These are phyloP conservation scores for Tricholoma flavovirens DNA, from an alignment of 768 basidiomycete species.

Conservation along the genomic window DNA sequence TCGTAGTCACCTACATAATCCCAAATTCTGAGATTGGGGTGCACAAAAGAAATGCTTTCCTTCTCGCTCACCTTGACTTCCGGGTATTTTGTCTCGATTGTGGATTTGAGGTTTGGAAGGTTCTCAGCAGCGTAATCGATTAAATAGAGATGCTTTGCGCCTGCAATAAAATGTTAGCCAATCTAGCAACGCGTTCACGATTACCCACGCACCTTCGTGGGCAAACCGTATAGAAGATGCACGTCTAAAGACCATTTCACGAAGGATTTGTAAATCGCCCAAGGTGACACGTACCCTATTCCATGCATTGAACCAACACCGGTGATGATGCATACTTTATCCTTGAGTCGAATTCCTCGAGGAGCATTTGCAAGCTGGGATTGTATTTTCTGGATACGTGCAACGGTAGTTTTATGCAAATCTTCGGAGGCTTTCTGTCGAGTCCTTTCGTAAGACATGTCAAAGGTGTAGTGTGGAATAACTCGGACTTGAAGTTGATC, in stretches of 20 bases:
- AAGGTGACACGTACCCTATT: conserved; percentile 60
- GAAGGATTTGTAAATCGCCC: too few relatives aligned
- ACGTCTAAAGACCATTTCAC: conserved; percentile 37
- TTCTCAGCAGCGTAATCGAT: conserved; percentile 64
- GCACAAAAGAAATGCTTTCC: background rate
- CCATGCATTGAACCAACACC: conserved; percentile 84
- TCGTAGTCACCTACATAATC: conserved; percentile 65
- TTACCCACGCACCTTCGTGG: conserved; percentile 56
- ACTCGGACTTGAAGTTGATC: too few relatives aligned
- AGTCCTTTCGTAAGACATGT: conserved; percentile 28
- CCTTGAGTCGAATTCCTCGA: conserved; percentile 52
- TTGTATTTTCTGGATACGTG: conserved; percentile 63
- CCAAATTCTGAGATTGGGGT: background rate
- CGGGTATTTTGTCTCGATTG: conserved; percentile 62
- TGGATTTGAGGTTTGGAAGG: conserved; percentile 64
- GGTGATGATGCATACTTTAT: conserved; percentile 83
- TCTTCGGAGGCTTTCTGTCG: conserved; percentile 37
- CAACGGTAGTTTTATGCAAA: conserved; percentile 52
- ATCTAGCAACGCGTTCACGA: background rate
- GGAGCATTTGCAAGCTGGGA: conserved; percentile 54
- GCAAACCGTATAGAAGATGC: conserved; percentile 70
- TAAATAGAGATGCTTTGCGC: conserved; percentile 72
- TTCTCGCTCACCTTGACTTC: conserved; percentile 64
- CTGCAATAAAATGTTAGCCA: conserved; percentile 29
- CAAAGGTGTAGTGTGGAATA: too few relatives aligned